These are phyloP conservation scores for Pleurotus tuber-regium DNA, from an alignment of 768 basidiomycete genomes.

Conservation along the genomic window DNA sequence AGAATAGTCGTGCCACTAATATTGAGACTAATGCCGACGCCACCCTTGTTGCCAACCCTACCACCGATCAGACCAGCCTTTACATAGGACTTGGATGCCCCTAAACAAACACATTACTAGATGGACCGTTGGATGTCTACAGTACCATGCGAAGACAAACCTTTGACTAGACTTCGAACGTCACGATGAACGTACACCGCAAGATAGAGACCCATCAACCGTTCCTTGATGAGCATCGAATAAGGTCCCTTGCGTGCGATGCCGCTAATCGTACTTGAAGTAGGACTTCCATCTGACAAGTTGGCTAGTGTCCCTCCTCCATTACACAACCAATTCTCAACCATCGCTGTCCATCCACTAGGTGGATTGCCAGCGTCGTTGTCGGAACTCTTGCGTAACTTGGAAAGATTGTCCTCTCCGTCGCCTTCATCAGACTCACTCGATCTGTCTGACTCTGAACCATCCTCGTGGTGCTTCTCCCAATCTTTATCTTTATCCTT, in stretches of 20 bases:
- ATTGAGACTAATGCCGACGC: constrained; percentile 86
- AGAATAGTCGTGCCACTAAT: constrained; percentile 80
- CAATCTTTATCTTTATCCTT: constrained; percentile 41
- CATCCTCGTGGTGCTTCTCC: constrained; percentile 37
- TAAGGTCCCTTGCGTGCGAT: constrained; percentile 69
- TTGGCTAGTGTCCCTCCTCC: constrained; percentile 30
- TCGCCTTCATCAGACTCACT: constrained; percentile 32
- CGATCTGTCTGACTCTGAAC: constrained; percentile 20
- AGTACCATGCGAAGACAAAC: constrained; percentile 26
- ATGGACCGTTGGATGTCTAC: neutral
- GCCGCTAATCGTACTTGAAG: constrained; percentile 19
- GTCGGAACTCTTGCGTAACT: constrained; percentile 32
- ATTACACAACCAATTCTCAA: constrained; percentile 72
- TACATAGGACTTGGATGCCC: constrained; percentile 77
- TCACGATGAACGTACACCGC: constrained; percentile 76
- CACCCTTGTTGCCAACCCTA: constrained; percentile 89
- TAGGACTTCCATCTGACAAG: neutral
- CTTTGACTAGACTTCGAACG: constrained; percentile 59
- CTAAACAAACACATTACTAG: constrained; percentile 29
- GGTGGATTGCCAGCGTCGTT: constrained; percentile 30
- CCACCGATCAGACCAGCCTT: constrained; percentile 90
- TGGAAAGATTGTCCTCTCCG: constrained; percentile 31
- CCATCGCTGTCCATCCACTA: constrained; percentile 70
- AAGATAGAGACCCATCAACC: constrained; percentile 87
- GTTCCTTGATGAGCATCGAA: constrained; percentile 80